Evolutionary conservation across 2,329 filamentous ascomycete species (phyloP).

Genomic region (Aspergillus uvarum): DNA sequence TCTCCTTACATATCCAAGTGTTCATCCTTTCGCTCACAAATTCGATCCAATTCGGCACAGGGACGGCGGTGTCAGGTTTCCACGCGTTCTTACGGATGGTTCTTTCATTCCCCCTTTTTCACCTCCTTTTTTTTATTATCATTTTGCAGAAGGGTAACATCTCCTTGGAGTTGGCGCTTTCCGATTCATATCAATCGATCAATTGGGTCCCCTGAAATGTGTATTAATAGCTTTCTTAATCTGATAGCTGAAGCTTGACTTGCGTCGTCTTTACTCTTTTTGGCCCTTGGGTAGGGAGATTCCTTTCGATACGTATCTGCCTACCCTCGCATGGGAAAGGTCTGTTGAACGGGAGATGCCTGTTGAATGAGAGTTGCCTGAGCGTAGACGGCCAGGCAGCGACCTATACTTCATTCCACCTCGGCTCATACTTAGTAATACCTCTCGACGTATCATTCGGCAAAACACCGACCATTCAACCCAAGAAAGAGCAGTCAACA

Average conservation of each 20-base stretch:
- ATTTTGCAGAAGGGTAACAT: background rate
- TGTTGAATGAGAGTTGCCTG: no score
- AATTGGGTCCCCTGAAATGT: background rate
- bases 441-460: no score
- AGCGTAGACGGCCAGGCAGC: no score
- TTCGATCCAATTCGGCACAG: slow-evolving; percentile 2
- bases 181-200: background rate
- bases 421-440: no score
- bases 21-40: background rate
- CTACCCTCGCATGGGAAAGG: no score
- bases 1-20: background rate
- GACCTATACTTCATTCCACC: no score
- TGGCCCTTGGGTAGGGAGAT: background rate
- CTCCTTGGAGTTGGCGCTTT: background rate
- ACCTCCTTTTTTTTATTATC: background rate
- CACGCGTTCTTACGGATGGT: slow-evolving; percentile 12
- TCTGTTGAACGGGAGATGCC: no score
- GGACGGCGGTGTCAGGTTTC: slow-evolving; percentile 1
- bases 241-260: background rate
- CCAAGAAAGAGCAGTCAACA: no score
- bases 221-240: slow-evolving; percentile 3
- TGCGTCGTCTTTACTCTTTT: background rate
- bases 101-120: background rate
- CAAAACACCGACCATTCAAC: no score
- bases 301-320: no score